A percentile compares a stretch with the other conserved stretches of the same genome.
These are phyloP conservation scores for Amesomyces nigricolor DNA, from an alignment of 2,329 filamentous ascomycete species.

Conservation along the genomic window DNA sequence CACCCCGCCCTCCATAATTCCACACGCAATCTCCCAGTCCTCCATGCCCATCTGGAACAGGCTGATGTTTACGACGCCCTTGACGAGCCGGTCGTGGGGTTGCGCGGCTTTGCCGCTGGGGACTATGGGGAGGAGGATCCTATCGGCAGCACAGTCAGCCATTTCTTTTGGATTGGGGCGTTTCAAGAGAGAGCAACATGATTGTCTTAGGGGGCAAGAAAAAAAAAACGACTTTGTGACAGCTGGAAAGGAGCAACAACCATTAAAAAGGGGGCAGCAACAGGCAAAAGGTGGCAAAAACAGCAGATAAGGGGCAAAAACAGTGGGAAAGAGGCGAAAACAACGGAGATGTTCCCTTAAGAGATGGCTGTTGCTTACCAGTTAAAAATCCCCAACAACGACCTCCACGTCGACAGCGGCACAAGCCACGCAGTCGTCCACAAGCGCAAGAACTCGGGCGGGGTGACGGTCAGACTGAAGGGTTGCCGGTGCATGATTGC, in stretches of 20 bases:
- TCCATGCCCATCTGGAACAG: slow-evolving; percentile 43
- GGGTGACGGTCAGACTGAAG: slow-evolving; percentile 37
- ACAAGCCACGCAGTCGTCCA: slow-evolving; percentile 46
- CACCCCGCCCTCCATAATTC: slow-evolving; percentile 34
- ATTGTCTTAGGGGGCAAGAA: no score
- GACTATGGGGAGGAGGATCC: slow-evolving; percentile 39
- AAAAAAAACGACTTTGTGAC: no score
- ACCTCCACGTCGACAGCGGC: slow-evolving; percentile 41
- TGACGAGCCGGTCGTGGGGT: slow-evolving; percentile 41
- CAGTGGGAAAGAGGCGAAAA: no score
- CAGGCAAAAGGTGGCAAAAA: no score
- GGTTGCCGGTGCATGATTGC: slow-evolving; percentile 41
- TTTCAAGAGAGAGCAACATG: no score
- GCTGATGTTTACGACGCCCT: slow-evolving; percentile 40
- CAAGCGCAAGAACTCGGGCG: slow-evolving; percentile 37
- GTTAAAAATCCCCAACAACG: slow-evolving; percentile 43
- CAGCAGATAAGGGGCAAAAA: no score
- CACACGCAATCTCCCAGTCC: slow-evolving; percentile 42
- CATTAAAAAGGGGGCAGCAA: no score
- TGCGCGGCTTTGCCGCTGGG: slow-evolving; percentile 34
- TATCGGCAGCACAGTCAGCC: no score
- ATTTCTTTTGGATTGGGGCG: no score
- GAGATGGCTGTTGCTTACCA: slow-evolving; percentile 28
- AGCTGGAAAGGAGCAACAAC: no score
- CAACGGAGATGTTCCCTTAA: no score